phyloP scores from a whole-genome alignment of 805 yeast species.

The Saccharomycopsis malanga region DNA sequence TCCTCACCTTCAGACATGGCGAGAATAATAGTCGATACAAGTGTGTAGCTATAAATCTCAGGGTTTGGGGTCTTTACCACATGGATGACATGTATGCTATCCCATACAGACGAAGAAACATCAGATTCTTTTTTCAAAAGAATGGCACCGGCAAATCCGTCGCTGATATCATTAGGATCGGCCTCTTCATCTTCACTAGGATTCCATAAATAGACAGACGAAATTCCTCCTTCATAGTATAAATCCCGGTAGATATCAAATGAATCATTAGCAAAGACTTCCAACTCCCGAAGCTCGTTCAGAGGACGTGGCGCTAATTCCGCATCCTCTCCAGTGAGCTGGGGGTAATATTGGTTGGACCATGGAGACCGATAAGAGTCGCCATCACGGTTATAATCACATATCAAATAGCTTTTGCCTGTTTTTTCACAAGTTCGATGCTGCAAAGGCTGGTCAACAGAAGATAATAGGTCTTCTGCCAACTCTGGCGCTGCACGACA shows the following conservation, averaged over 20 bases:
- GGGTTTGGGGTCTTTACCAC: conserved; percentile 35
- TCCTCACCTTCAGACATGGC: conserved; percentile 40
- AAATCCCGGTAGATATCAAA: conserved; percentile 89
- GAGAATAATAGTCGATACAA: conserved; percentile 84
- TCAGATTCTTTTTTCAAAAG: conserved; percentile 63
- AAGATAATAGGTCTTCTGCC: conserved; percentile 80
- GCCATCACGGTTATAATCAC: conserved; percentile 94
- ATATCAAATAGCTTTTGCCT: conserved; percentile 68
- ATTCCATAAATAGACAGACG: conserved; percentile 91
- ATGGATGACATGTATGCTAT: conserved; percentile 89
- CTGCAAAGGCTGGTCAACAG: conserved; percentile 78
- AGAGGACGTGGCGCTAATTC: conserved; percentile 75
- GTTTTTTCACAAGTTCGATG: conserved; percentile 39
- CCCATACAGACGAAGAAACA: conserved; percentile 61
- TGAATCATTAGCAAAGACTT: conserved; percentile 77
- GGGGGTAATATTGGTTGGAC: conserved; percentile 66
- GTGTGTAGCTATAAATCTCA: conserved; percentile 39
- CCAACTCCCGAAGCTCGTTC: conserved; percentile 59
- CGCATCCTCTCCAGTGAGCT: conserved; percentile 40
- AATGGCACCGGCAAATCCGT: conserved; percentile 86
- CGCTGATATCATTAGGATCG: conserved; percentile 27
- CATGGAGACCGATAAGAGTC: conserved; percentile 91
- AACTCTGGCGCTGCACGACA: conserved; percentile 56
- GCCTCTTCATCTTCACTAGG: conserved; percentile 42
- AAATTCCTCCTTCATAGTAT: conserved; percentile 91